Conservation (phyloP, 1,284 basidiomycete genomes). For the Ceratobasidium sp. region DNA sequence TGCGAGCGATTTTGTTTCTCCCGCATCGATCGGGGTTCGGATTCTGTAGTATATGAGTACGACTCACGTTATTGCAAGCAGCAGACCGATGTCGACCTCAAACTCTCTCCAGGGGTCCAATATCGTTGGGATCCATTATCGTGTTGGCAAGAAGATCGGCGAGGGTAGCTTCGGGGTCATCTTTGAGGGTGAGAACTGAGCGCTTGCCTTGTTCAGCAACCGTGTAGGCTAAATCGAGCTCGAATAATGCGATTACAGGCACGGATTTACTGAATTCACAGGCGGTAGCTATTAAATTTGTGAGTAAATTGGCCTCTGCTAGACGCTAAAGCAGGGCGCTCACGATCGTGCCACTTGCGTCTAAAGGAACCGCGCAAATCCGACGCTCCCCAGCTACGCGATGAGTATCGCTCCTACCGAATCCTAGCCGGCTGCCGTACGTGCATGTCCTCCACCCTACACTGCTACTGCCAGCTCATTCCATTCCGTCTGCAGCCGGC, state of each 20-base stretch:
- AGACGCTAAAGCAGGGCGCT: constrained; percentile 12
- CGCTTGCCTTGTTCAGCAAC: constrained; percentile 18
- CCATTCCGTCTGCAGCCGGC: constrained; percentile 60
- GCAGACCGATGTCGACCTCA: constrained; percentile 32
- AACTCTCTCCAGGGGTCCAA: constrained; percentile 40
- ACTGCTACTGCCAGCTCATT: constrained; percentile 2
- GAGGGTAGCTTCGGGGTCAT: constrained; percentile 82
- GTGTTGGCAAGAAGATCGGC: constrained; percentile 67
- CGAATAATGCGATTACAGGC: constrained; percentile 56
- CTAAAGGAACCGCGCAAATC: constrained; percentile 90
- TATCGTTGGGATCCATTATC: constrained; percentile 80
- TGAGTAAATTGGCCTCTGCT: constrained; percentile 55
- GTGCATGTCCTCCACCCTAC: constrained; percentile 51
- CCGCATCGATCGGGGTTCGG: constrained; percentile 8
- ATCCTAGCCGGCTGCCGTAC: constrained; percentile 88
- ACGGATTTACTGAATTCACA: constrained; percentile 94
- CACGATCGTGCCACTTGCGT: constrained; percentile 13
- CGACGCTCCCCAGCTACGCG: constrained; percentile 92
- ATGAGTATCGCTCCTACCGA: constrained; percentile 97
- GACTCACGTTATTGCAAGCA: constrained; percentile 41
- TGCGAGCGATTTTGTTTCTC: constrained; percentile 34
- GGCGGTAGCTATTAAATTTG: constrained; percentile 98
- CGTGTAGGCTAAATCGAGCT: not conserved
- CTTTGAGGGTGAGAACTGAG: constrained; percentile 42
- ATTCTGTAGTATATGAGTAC: constrained; percentile 34